Base-by-base conservation (phyloP, 805 yeast species). In the Candida khao-thaluensis region DNA sequence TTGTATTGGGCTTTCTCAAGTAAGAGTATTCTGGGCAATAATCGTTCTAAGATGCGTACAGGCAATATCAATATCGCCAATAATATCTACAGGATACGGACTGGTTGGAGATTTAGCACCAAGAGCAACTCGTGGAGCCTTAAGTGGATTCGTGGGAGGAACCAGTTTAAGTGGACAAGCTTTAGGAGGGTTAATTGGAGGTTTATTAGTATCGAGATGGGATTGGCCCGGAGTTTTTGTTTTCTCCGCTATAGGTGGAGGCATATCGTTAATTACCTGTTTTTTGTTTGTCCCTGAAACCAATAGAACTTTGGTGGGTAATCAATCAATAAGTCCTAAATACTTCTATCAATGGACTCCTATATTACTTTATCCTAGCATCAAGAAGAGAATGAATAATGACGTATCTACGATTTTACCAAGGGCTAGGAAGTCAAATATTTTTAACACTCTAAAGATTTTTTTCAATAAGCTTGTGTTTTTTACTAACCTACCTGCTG, bases 141-240 rank as follows among this genome's bases (percentile, higher is more conserved):
- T 71, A 42, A 74, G 80, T 35, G 91, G 91, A 0, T 48, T 79
- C 15, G 72, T 75, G 0, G 56, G 76, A 10, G 90, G 93, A 0
- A 61, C 80, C 18, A 73, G 80, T 9, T 68, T 82, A 25, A 47
- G 82, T 7, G 95, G 93, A 2, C 83, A 81, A 50, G 87, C 85
- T 1, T 69, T 87, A 45, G 89, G 93, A 11, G 88, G 93, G 0
- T 63, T 88, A 14, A 60, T 87, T 16, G 54, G 85, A 69, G 66
- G 77, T 3, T 71, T 74, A 15, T 31, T 61, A 14, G 49, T 53
- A 3, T 29, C 52, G 15, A 35, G 53, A 11, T 61, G 55, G 50
- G 52, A 49, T 12, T 87, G 95, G 95, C 68, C 88, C 45, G 79
- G 87, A 0, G 73, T 81, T 10, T 82, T 83, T 50, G 81, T 86